These are phyloP conservation scores for Dactylonectria estremocensis DNA, from an alignment of 2,329 filamentous ascomycete genomes.

Conservation along the genomic window DNA sequence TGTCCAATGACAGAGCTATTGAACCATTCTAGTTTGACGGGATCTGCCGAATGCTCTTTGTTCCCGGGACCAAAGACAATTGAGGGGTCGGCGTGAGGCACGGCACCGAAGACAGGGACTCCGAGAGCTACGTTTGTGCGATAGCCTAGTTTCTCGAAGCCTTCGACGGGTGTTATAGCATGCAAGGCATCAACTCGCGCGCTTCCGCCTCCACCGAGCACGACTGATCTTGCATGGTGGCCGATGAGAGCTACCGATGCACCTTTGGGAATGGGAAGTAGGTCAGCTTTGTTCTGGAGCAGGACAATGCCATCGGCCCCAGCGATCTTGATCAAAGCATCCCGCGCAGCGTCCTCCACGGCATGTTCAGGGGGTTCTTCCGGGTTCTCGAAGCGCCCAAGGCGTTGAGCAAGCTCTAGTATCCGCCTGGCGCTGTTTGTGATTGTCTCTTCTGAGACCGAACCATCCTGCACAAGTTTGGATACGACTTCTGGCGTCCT, in stretches of 20 bases:
- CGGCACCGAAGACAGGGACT: conserved; percentile 24
- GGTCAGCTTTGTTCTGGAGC: conserved; percentile 70
- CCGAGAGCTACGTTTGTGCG: not conserved
- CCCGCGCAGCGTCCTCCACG: conserved; percentile 42
- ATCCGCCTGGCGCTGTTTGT: conserved; percentile 10
- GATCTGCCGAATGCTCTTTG: not conserved
- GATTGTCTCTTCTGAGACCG: conserved; percentile 15
- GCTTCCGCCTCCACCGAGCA: conserved; percentile 44
- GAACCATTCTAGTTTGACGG: conserved; percentile 23
- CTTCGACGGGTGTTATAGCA: conserved; percentile 9
- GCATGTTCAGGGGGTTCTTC: conserved; percentile 19
- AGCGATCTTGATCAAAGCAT: conserved; percentile 18
- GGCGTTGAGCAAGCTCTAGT: conserved; percentile 7
- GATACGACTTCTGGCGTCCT: conserved; percentile 3
- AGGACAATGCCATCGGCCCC: conserved; percentile 61
- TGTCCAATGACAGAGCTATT: conserved; percentile 23
- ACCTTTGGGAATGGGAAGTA: conserved; percentile 63
- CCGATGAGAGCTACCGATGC: conserved; percentile 44
- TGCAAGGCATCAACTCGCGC: conserved; percentile 18
- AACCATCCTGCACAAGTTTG: not conserved
- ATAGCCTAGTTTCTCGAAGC: conserved; percentile 12
- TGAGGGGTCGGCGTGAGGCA: conserved; percentile 14
- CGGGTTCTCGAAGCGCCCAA: conserved; percentile 26
- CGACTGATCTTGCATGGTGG: conserved; percentile 44
- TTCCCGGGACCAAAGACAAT: conserved; percentile 6